Conservation (phyloP, 441 rosid species). For the Corymbia calophylla region DNA sequence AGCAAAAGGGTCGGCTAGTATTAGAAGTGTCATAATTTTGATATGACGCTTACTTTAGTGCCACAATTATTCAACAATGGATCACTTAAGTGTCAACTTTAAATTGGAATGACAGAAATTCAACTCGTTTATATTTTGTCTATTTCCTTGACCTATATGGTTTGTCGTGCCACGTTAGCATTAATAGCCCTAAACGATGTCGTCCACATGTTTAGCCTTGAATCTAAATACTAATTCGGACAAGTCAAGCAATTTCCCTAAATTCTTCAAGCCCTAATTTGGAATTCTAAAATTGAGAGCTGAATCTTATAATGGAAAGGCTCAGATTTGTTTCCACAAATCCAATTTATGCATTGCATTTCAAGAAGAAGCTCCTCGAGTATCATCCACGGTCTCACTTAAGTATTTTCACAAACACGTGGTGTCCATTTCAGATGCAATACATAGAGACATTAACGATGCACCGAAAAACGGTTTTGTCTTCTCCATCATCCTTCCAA, state of each 20-base stretch:
- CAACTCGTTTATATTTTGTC: background rate
- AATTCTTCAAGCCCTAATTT: background rate
- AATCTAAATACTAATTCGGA: background rate
- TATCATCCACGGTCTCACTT: background rate
- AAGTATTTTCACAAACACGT: background rate
- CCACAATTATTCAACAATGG: background rate
- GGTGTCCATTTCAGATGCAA: background rate
- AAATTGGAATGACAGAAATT: background rate
- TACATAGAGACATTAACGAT: background rate
- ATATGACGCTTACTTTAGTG: background rate
- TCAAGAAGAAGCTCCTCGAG: background rate
- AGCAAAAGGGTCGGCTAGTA: background rate
- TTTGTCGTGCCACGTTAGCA: fast-evolving
- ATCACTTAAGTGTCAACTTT: background rate
- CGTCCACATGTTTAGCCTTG: background rate
- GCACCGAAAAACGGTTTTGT: background rate
- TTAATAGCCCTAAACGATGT: fast-evolving
- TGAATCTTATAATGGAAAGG: background rate
- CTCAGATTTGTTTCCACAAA: background rate
- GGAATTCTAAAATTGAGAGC: background rate
- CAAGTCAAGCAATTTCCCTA: background rate
- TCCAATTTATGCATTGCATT: background rate
- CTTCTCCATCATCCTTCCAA: background rate
- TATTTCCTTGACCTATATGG: background rate
- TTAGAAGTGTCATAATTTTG: background rate